These are phyloP conservation scores for Phialocephala sp. DNA, from an alignment of 2,329 filamentous ascomycete genomes.

Conservation along the genomic window DNA sequence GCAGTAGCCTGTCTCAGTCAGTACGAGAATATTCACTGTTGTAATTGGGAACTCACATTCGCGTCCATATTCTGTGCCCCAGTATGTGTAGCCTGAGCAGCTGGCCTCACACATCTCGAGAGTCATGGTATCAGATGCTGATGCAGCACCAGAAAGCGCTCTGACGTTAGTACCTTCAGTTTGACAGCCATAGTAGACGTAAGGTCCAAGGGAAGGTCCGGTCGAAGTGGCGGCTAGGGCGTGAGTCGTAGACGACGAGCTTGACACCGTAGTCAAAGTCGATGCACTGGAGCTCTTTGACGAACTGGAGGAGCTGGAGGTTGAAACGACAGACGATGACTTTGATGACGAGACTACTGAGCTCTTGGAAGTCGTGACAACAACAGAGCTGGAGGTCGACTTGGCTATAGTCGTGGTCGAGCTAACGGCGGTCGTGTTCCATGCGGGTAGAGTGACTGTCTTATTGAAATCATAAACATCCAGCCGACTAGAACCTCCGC, in stretches of 20 bases:
- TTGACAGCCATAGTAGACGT: slow-evolving; percentile 27
- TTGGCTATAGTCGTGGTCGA: slow-evolving; percentile 7
- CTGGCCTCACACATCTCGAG: slow-evolving; percentile 39
- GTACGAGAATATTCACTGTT: not conserved
- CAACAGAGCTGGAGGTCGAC: not conserved
- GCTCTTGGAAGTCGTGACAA: not conserved
- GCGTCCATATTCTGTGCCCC: slow-evolving; percentile 46
- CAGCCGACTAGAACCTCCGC: slow-evolving; percentile 32
- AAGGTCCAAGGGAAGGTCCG: slow-evolving; percentile 23
- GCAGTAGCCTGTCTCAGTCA: slow-evolving; percentile 47
- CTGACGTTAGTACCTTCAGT: slow-evolving; percentile 28
- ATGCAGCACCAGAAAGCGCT: slow-evolving; percentile 32
- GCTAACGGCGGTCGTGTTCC: slow-evolving; percentile 15
- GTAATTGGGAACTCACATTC: slow-evolving; percentile 39
- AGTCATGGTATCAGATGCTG: slow-evolving; percentile 39
- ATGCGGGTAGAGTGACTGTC: slow-evolving; percentile 24
- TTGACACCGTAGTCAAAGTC: not conserved
- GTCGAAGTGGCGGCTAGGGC: not conserved
- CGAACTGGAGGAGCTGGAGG: slow-evolving; percentile 3
- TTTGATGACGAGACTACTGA: slow-evolving; percentile 1
- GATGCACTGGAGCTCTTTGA: slow-evolving; percentile 4
- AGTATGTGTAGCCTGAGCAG: slow-evolving; percentile 41
- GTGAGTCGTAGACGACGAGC: not conserved
- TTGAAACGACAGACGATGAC: not conserved
- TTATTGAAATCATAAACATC: slow-evolving; percentile 29